Percentiles rank a stretch among this genome's conserved stretches.
phyloP scores from a whole-genome alignment of 2,329 filamentous ascomycete genomes.

The Paramyrothecium sp. region DNA sequence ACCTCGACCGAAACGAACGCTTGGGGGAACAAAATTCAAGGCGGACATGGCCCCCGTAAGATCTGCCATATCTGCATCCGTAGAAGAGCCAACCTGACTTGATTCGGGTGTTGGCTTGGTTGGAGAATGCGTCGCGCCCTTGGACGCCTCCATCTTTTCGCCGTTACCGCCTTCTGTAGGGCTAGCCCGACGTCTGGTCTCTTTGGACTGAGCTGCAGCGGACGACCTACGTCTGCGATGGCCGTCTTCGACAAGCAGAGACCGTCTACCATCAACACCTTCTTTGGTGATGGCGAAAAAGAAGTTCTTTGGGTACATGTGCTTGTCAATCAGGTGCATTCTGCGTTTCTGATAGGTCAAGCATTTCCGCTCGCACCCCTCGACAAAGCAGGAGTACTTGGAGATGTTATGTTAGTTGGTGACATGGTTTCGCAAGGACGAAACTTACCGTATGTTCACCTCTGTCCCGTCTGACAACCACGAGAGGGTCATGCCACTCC shows the following conservation, averaged over 20 bases:
- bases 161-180: slow-evolving; percentile 20
- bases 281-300: slow-evolving; percentile 85
- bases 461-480: slow-evolving; percentile 67
- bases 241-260: slow-evolving; percentile 66
- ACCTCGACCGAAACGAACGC: slow-evolving; percentile 62
- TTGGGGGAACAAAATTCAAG: slow-evolving; percentile 68
- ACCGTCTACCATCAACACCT: slow-evolving; percentile 82
- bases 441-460: slow-evolving; percentile 80
- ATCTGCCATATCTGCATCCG: slow-evolving; percentile 58
- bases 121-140: slow-evolving; percentile 8
- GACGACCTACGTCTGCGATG: slow-evolving; percentile 49
- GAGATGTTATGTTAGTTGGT: slow-evolving; percentile 7
- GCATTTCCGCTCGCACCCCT: slow-evolving; percentile 83
- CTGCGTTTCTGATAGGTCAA: slow-evolving; percentile 79
- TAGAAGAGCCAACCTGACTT: slow-evolving; percentile 5
- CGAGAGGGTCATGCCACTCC: slow-evolving; percentile 85
- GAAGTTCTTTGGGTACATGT: slow-evolving; percentile 84
- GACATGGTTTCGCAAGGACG: not conserved
- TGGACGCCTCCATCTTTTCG: not conserved
- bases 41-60: slow-evolving; percentile 68
- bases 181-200: slow-evolving; percentile 29
- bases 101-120: not conserved
- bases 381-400: slow-evolving; percentile 85
- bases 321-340: slow-evolving; percentile 90
- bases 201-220: slow-evolving; percentile 30